A percentile compares a stretch with the other conserved stretches of the same genome.
phyloP scores from a whole-genome alignment of 495 filamentous ascomycete species.

The Bathelium albidoporum region DNA sequence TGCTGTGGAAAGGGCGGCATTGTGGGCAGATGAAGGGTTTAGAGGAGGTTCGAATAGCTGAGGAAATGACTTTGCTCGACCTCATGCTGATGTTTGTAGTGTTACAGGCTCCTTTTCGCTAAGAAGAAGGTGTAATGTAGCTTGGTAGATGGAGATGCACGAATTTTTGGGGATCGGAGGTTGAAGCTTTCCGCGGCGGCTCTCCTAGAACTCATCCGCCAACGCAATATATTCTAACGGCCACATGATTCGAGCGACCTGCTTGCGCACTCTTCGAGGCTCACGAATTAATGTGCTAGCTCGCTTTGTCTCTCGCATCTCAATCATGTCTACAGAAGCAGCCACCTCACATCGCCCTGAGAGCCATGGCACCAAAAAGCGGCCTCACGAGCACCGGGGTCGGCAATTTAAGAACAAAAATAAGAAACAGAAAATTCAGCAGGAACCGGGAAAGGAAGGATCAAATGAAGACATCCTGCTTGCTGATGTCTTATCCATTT shows the following conservation, averaged over 20 bases:
- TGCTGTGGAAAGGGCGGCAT: slow-evolving; percentile 43
- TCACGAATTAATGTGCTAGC: not conserved
- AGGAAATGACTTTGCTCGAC: slow-evolving; percentile 49
- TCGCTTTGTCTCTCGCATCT: not conserved
- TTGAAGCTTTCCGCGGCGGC: not conserved
- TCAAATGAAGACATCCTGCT: slow-evolving; percentile 65
- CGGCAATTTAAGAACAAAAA: slow-evolving; percentile 36
- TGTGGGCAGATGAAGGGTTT: slow-evolving; percentile 35
- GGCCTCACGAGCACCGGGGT: slow-evolving; percentile 22
- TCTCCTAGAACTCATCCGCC: not conserved
- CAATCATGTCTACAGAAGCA: not conserved
- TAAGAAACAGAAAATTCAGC: slow-evolving; percentile 46
- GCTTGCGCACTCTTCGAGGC: not conserved
- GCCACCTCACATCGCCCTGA: slow-evolving; percentile 12
- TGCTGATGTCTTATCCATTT: slow-evolving; percentile 54
- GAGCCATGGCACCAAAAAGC: slow-evolving; percentile 22
- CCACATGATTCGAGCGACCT: not conserved
- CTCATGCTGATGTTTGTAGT: slow-evolving; percentile 47
- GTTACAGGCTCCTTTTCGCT: not conserved
- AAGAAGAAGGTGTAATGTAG: not conserved
- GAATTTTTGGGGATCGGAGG: not conserved
- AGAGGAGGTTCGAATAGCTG: slow-evolving; percentile 36
- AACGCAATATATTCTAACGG: not conserved
- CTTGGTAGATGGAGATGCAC: not conserved
- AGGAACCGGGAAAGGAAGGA: slow-evolving; percentile 41